phyloP scores from a whole-genome alignment of 345 rosid species.

The Atalantia buxifolia region DNA sequence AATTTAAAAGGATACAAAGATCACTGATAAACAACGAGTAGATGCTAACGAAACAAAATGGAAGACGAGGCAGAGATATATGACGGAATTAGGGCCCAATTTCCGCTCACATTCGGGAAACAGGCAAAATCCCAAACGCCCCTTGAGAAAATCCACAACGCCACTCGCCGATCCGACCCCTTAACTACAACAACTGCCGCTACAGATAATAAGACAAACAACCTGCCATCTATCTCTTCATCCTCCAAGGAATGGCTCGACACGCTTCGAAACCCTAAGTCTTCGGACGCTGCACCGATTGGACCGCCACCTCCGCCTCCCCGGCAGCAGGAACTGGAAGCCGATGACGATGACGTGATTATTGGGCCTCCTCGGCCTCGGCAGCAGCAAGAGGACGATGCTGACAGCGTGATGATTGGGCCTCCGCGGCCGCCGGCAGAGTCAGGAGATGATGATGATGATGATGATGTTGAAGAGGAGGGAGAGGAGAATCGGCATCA shows the following conservation, averaged over 20 bases:
- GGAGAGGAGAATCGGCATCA: conserved; percentile 53
- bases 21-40: neutral
- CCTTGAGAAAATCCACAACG: conserved; percentile 45
- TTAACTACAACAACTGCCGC: neutral
- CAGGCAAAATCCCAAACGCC: conserved; percentile 46
- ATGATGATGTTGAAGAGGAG: conserved; percentile 47
- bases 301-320: conserved; percentile 15
- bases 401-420: conserved; percentile 47
- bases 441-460: conserved; percentile 25
- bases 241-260: conserved; percentile 41
- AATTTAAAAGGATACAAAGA: neutral
- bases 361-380: conserved; percentile 58
- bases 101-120: conserved; percentile 58
- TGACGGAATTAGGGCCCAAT: conserved; percentile 49
- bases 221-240: conserved; percentile 37
- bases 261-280: conserved; percentile 31
- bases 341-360: conserved; percentile 24
- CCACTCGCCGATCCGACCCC: conserved; percentile 43
- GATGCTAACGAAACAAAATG: conserved; percentile 5
- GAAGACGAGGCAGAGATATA: conserved; percentile 50
- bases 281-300: neutral
- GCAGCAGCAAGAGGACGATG: conserved; percentile 28
- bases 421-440: conserved; percentile 55
- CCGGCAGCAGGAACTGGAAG: conserved; percentile 8
- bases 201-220: conserved; percentile 15